These are phyloP conservation scores for Solanum chacoense DNA, from an alignment of 305 asterid genomes.

Conservation along the genomic window DNA sequence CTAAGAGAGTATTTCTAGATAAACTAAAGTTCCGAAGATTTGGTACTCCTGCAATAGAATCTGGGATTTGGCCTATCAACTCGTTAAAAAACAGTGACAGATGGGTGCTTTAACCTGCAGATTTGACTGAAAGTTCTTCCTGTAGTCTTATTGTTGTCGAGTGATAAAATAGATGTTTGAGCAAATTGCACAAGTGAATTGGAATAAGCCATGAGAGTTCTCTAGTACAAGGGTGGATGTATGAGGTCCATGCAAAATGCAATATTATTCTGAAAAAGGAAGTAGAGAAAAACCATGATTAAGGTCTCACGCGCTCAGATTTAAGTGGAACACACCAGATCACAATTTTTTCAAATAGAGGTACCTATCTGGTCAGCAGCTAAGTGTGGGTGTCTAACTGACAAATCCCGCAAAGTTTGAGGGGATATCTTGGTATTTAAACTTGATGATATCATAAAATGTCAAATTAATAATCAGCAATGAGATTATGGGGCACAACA, in stretches of 20 bases:
- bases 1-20: slow-evolving; percentile 46
- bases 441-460: neutral
- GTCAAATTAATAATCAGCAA: neutral
- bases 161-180: slow-evolving; percentile 43
- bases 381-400: neutral
- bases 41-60: slow-evolving; percentile 39
- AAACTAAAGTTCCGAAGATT: slow-evolving; percentile 60
- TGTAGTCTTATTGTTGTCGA: slow-evolving; percentile 46
- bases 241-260: neutral
- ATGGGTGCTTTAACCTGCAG: slow-evolving; percentile 45
- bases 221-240: slow-evolving; percentile 50
- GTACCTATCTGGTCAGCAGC: neutral
- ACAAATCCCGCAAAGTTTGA: neutral
- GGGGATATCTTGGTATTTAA: neutral
- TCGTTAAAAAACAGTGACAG: slow-evolving; percentile 49
- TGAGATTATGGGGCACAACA: slow-evolving; percentile 8
- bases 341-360: neutral
- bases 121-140: slow-evolving; percentile 55
- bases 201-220: slow-evolving; percentile 57
- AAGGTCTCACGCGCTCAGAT: neutral
- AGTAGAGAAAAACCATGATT: neutral
- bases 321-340: neutral
- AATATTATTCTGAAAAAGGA: neutral
- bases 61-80: slow-evolving; percentile 64
- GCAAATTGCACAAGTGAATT: slow-evolving; percentile 25